These are phyloP conservation scores for Boehmeria nivea DNA, from an alignment of 306 rosid genomes.

Conservation along the genomic window DNA sequence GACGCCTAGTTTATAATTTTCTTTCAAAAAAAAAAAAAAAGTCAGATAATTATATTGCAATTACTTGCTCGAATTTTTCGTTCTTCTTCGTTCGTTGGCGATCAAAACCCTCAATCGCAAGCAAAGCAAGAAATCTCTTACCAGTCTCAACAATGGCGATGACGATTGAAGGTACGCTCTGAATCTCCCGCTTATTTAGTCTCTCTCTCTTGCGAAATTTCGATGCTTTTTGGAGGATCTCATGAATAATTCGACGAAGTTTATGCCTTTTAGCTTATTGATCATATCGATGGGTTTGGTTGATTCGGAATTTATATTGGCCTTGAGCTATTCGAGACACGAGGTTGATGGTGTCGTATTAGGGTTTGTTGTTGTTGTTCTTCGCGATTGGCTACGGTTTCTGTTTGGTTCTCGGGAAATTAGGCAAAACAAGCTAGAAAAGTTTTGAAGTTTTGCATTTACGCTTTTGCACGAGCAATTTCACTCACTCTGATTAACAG, in stretches of 20 bases:
- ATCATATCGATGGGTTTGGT: not conserved
- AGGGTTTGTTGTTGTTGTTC: conserved; percentile 20
- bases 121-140: conserved; percentile 1
- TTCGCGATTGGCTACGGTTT: not conserved
- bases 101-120: not conserved
- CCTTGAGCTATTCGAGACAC: conserved; percentile 1
- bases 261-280: not conserved
- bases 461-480: not conserved
- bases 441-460: not conserved
- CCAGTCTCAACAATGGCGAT: conserved; percentile 35
- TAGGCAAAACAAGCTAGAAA: not conserved
- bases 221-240: not conserved
- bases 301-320: not conserved
- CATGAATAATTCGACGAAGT: not conserved
- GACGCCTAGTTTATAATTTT: too few species aligned
- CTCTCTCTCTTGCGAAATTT: not conserved
- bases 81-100: not conserved
- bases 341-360: conserved; percentile 13
- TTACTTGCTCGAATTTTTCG: too few species aligned
- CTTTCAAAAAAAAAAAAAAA: too few species aligned
- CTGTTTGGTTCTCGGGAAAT: conserved; percentile 6
- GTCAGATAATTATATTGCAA: too few species aligned
- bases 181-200: not conserved
- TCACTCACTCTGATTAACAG: not conserved
- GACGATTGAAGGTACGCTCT: conserved; percentile 37